phyloP scores from a whole-genome alignment of 2,329 filamentous ascomycete species.

The Colletotrichum cuscutae region DNA sequence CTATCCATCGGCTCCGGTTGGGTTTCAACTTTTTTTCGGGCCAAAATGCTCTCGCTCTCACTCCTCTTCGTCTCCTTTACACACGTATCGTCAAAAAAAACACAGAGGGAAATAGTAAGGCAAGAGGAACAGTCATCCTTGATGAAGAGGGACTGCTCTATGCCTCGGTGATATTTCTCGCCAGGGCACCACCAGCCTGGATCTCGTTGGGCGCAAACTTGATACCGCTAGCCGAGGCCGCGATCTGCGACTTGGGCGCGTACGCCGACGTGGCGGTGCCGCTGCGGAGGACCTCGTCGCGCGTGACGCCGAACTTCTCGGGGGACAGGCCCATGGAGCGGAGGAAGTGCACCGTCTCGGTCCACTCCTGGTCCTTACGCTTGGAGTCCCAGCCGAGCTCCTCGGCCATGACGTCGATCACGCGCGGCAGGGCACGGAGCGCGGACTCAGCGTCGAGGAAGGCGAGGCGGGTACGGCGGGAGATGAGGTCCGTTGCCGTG shows the following conservation, averaged over 20 bases:
- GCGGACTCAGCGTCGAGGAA: slow-evolving; percentile 80
- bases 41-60: neutral
- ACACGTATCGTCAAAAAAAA: neutral
- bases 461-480: slow-evolving; percentile 76
- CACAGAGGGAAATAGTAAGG: neutral
- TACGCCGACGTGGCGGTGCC: slow-evolving; percentile 15
- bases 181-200: slow-evolving; percentile 23
- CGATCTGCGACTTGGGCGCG: slow-evolving; percentile 8
- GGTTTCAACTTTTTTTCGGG: neutral
- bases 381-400: slow-evolving; percentile 73
- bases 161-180: slow-evolving; percentile 23
- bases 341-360: slow-evolving; percentile 60
- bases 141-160: neutral
- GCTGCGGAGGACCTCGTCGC: slow-evolving; percentile 41
- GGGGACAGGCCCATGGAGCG: slow-evolving; percentile 55
- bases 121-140: neutral
- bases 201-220: slow-evolving; percentile 24
- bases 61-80: neutral
- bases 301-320: slow-evolving; percentile 41
- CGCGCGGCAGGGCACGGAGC: slow-evolving; percentile 72
- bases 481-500: slow-evolving; percentile 77
- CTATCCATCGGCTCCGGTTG: neutral
- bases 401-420: slow-evolving; percentile 79
- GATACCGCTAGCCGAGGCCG: slow-evolving; percentile 19
- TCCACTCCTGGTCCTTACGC: slow-evolving; percentile 66